Conservation (phyloP, 768 basidiomycete species). For the Kwoniella pini region DNA sequence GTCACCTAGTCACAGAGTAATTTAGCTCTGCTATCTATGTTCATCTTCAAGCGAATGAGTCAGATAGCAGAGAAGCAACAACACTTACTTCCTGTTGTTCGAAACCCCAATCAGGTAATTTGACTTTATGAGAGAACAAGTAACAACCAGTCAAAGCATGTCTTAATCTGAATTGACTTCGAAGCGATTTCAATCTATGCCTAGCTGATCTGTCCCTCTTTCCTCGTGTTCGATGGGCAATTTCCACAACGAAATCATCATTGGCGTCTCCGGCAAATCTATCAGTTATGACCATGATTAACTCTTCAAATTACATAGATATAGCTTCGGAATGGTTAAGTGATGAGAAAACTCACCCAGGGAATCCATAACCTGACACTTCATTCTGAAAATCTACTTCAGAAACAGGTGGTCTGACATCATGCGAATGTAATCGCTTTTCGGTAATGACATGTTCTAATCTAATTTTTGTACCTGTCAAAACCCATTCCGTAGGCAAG, state of each 20-base stretch:
- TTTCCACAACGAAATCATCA: conserved; percentile 84
- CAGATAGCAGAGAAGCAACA: no score
- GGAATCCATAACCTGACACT: conserved; percentile 88
- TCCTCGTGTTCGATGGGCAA: conserved; percentile 64
- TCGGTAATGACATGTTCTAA: conserved; percentile 76
- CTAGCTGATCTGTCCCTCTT: conserved; percentile 62
- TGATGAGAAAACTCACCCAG: conserved; percentile 57
- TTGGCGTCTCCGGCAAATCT: conserved; percentile 81
- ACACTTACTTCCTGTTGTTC: conserved; percentile 84
- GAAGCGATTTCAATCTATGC: conserved; percentile 73
- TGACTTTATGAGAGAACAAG: conserved; percentile 96
- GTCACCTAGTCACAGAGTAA: conserved; percentile 60
- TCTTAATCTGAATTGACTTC: conserved; percentile 77
- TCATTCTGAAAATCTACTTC: conserved; percentile 99
- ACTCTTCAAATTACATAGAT: no score
- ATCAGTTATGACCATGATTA: not conserved
- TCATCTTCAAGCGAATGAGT: no score
- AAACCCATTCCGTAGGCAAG: conserved; percentile 66
- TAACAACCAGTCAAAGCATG: conserved; percentile 91
- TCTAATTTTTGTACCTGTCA: conserved; percentile 70
- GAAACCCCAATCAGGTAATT: conserved; percentile 94
- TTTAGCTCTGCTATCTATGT: not conserved
- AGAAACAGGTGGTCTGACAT: conserved; percentile 87
- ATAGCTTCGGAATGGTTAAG: no score
- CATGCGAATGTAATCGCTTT: conserved; percentile 91